Evolutionary conservation across 345 rosid species (phyloP).

Genomic region (Punica granatum): DNA sequence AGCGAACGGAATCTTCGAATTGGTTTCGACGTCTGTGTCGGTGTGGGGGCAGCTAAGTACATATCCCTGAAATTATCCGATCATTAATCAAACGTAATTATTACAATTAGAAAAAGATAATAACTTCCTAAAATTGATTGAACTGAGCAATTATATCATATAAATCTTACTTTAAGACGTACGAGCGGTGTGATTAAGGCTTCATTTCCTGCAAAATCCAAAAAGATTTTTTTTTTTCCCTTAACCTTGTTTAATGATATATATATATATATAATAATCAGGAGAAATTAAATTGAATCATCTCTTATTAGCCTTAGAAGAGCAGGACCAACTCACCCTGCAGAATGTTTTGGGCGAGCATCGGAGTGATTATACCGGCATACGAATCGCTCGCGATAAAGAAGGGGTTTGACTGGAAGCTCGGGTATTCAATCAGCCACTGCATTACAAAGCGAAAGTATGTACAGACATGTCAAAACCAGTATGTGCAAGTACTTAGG

Average conservation of each 20-base stretch:
- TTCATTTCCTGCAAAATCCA: slow-evolving; percentile 16
- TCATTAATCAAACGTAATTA: neutral
- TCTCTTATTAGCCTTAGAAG: neutral
- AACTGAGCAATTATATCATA: no score
- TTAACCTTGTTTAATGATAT: no score
- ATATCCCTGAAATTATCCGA: slow-evolving; percentile 16
- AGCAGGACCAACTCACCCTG: slow-evolving; percentile 8
- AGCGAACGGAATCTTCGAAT: slow-evolving; percentile 20
- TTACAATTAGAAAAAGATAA: no score
- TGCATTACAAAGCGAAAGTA: no score
- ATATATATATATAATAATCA: no score
- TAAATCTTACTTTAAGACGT: slow-evolving; percentile 30
- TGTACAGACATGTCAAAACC: no score
- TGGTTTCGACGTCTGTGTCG: slow-evolving; percentile 15
- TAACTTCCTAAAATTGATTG: no score
- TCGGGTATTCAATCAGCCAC: slow-evolving; percentile 20
- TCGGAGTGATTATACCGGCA: slow-evolving; percentile 15
- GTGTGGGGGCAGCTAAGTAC: slow-evolving; percentile 24
- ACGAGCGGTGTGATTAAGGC: slow-evolving; percentile 7
- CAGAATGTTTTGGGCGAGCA: slow-evolving; percentile 10
- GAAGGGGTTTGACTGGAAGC: slow-evolving; percentile 16
- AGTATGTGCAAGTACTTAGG: no score
- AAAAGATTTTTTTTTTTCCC: neutral
- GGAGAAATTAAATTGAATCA: neutral
- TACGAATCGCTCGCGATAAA: slow-evolving; percentile 23